Percentiles rank a stretch among this genome's conserved stretches.
These are phyloP conservation scores for Aspergillus carlsbadensis DNA, from an alignment of 495 filamentous ascomycete genomes.

Conservation along the genomic window DNA sequence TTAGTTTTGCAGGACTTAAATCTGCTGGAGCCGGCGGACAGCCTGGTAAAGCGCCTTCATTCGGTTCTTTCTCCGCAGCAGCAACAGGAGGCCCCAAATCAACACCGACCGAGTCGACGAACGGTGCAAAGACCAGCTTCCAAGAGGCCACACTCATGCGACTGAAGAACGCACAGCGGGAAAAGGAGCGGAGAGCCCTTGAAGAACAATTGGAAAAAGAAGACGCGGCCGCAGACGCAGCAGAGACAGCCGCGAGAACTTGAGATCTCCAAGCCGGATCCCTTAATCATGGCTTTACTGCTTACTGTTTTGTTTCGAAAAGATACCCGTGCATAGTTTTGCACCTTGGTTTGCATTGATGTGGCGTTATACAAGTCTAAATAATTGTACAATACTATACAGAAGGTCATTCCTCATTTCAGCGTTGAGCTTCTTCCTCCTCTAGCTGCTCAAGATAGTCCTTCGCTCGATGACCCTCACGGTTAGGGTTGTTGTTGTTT, in stretches of 20 bases:
- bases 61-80: conserved; percentile 46
- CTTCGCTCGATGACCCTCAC: conserved; percentile 34
- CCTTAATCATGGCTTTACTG: background rate
- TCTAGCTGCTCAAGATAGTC: conserved; percentile 41
- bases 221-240: conserved; percentile 51
- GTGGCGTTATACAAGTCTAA: conserved; percentile 20
- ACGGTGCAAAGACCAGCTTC: conserved; percentile 42
- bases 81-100: conserved; percentile 28
- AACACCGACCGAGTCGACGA: conserved; percentile 29
- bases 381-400: conserved; percentile 23
- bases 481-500: conserved; percentile 17
- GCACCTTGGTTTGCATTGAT: background rate
- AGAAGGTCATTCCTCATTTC: conserved; percentile 21
- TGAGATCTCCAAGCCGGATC: background rate
- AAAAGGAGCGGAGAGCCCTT: conserved; percentile 53
- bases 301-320: conserved; percentile 6
- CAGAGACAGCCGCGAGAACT: conserved; percentile 29
- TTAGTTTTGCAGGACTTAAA: conserved; percentile 40
- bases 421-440: conserved; percentile 37
- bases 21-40: conserved; percentile 27
- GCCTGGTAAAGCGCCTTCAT: conserved; percentile 46
- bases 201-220: conserved; percentile 54
- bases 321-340: conserved; percentile 24
- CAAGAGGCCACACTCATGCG: conserved; percentile 62
- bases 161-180: conserved; percentile 56